These are phyloP conservation scores for Saccharomyces pastorianus DNA, from an alignment of 1,139 yeast species.

Conservation along the genomic window DNA sequence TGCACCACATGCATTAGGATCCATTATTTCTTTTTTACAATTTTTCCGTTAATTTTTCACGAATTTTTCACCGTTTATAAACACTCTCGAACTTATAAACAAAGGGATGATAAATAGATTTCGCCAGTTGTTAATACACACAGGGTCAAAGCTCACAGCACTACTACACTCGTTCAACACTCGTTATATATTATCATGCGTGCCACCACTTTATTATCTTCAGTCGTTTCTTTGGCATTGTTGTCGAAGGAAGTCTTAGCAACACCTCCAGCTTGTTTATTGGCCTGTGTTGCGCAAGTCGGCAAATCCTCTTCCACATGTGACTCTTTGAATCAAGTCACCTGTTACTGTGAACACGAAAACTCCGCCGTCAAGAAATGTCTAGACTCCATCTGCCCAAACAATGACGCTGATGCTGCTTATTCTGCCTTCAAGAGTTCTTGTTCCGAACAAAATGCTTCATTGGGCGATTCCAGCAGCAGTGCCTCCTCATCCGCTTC, in stretches of 20 bases:
- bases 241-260: slow-evolving; percentile 48
- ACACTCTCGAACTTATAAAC: not conserved
- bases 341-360: slow-evolving; percentile 57
- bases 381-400: slow-evolving; percentile 59
- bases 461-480: slow-evolving; percentile 29
- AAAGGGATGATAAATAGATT: not conserved
- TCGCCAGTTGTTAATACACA: not conserved
- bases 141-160: not conserved
- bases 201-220: slow-evolving; percentile 34
- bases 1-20: not conserved
- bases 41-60: not conserved
- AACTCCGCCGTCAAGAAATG: slow-evolving; percentile 47
- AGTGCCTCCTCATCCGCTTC: slow-evolving; percentile 32
- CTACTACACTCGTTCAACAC: not conserved
- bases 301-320: slow-evolving; percentile 48
- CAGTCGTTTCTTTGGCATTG: slow-evolving; percentile 45
- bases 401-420: slow-evolving; percentile 50
- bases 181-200: slow-evolving; percentile 24
- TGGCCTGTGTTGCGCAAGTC: slow-evolving; percentile 78
- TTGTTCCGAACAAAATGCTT: slow-evolving; percentile 41
- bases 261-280: slow-evolving; percentile 81
- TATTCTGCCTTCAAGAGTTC: slow-evolving; percentile 45
- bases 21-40: not conserved
- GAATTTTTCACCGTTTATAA: not conserved
- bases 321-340: slow-evolving; percentile 44